Percentiles rank a stretch among this genome's conserved stretches.
Conservation (phyloP, 306 rosid genomes). For the Lupinus albus region DNA sequence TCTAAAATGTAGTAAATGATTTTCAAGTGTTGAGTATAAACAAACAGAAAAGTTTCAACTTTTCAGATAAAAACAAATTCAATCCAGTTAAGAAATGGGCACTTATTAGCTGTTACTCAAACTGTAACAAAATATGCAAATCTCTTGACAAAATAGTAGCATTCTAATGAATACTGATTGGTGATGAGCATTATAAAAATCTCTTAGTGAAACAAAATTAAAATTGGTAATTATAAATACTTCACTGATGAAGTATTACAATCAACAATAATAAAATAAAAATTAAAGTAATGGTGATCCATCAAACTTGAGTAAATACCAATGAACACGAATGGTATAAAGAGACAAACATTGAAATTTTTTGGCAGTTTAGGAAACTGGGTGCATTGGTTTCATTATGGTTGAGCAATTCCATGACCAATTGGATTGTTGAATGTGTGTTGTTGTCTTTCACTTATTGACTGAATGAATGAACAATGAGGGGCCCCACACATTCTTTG, state of each 20-base stretch:
- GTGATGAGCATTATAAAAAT: background rate
- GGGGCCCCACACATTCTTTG: slow-evolving; percentile 61
- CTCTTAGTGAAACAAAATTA: background rate
- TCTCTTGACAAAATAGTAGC: background rate
- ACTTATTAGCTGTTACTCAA: background rate
- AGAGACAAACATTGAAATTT: slow-evolving; percentile 15
- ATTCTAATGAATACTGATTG: background rate
- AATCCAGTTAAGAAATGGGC: background rate
- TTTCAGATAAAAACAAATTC: background rate
- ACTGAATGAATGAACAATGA: slow-evolving; percentile 21
- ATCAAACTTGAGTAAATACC: too few species aligned
- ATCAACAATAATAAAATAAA: too few species aligned
- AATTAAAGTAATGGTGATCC: too few species aligned
- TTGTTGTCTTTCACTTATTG: slow-evolving; percentile 55
- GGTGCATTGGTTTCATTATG: slow-evolving; percentile 14
- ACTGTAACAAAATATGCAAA: background rate
- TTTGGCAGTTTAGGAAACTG: slow-evolving; percentile 29
- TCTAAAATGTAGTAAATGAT: too few species aligned
- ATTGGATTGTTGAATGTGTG: slow-evolving; percentile 38
- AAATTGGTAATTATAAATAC: background rate
- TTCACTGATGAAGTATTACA: too few species aligned
- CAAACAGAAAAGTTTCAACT: background rate
- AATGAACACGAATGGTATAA: background rate
- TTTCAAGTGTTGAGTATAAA: too few species aligned
- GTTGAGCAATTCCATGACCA: slow-evolving; percentile 29